Evolutionary conservation across 805 yeast genomes (phyloP), one percentile per base, ranked within the genome.

Genomic region (Candida methanosorbosa): DNA sequence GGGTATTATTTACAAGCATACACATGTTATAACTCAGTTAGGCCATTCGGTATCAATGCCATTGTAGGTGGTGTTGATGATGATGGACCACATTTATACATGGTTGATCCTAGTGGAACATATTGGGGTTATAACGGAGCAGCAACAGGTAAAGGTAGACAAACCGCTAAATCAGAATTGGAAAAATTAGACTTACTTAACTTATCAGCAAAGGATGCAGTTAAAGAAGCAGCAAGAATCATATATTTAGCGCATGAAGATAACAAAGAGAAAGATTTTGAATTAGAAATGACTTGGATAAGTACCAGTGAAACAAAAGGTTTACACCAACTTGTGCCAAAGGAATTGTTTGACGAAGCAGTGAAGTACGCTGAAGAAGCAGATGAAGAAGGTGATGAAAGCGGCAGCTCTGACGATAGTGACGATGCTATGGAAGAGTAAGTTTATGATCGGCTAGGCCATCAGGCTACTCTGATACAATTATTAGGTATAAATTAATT

Each of bases 61-160:
- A 88, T 92, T 42, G 72, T 92, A 31, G 98, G 97, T 34, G 98
- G 98, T 45, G 75, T 84, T 32, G 97, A 90, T 56, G 80, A 75
- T 29, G 75, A 82, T 40, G 97, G 97, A 11, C 44, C 60, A 18
- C 97, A 90, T 57, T 71, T 92, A 49, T 90, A 81, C 63, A 92
- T 90, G 97, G 70, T 92, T 39, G 99, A 92, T 58, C 98, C 99
- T 48, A 83, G 94, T 57, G 99, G 99, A 42, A 68, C 86, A 1
- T 86, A 80, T 54, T 94, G 98, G 97, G 99, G 99, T 34, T 92
- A 92, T 63, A 70, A 74, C 36, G 98, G 96, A 41, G 94, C 96
- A 27, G 98, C 99, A 14, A 77, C 97, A 4, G 99, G 99, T 43
- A 92, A 90, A 59, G 99, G 99, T 32, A 78, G 97, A 60, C 99